Evolutionary conservation across 164 flowering plant species (phyloP), one percentile per base, ranked within the genome.

Genomic region (Buxus sempervirens): DNA sequence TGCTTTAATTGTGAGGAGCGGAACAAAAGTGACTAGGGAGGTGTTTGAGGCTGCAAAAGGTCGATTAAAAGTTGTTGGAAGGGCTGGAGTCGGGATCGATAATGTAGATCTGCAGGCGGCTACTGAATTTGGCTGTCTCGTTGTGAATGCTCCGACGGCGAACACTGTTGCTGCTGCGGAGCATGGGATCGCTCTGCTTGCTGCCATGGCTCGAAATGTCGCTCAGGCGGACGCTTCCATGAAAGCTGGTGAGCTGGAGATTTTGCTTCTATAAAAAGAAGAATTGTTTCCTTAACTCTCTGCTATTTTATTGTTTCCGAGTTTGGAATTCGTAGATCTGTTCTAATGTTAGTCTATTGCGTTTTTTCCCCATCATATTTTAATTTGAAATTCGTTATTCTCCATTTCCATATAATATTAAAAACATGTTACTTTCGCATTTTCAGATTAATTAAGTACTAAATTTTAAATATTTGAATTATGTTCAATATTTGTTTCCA

Each of bases 1-100:
- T 60, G 98, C 96, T 42, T 69, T 91, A 82, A 89, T 94, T 60
- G 97, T 94, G 64, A 67, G 98, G 76, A 94, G 98, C 73, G 97
- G 93, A 18, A 94, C 97, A 53, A 90, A 91, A 78, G 97, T 94
- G 71, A 84, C 78, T 21, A 71, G 97, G 20, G 72, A 81, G 79
- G 96, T 94, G 54, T 88, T 91, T 13, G 95, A 90, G 77, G 91
- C 97, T 0, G 79, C 89, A 0, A 74, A 81, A 28, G 97, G 98
- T 64, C 38, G 84, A 71, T 71, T 94, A 71, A 90, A 90, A 79
- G 98, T 94, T 16, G 98, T 91, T 3, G 97, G 98, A 0, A 79
- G 98, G 25, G 98, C 98, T 21, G 98, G 98, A 0, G 98, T 94
- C 12, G 97, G 98, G 32, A 94, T 94, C 36, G 97, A 94, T 58